Percentiles rank a stretch among this genome's conserved stretches.
These are phyloP conservation scores for Tuctoria greenei DNA, from an alignment of 176 grass and related monocot species.

Conservation along the genomic window DNA sequence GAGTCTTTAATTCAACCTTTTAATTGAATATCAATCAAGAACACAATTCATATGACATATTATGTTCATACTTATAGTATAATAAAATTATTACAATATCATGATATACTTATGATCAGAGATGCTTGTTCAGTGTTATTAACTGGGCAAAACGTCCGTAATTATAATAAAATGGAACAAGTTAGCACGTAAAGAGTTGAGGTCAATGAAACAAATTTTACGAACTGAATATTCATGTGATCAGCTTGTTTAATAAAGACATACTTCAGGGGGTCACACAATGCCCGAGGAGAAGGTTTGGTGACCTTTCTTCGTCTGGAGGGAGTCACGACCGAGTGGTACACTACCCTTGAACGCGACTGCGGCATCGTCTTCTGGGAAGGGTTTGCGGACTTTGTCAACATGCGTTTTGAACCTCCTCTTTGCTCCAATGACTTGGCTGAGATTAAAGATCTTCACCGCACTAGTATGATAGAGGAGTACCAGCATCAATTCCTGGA, in stretches of 20 bases:
- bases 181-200: background rate
- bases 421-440: no score
- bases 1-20: background rate
- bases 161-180: background rate
- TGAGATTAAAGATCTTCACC: no score
- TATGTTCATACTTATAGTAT: background rate
- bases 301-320: no score
- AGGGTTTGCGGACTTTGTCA: no score
- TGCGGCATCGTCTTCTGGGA: no score
- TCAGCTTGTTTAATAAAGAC: background rate
- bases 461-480: no score
- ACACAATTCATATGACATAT: background rate
- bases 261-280: no score
- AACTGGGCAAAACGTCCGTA: background rate
- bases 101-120: background rate
- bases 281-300: no score
- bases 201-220: background rate
- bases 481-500: no score
- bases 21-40: background rate
- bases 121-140: background rate
- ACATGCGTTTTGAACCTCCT: no score
- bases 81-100: background rate
- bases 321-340: no score
- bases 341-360: no score
- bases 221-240: background rate